A percentile compares a stretch with the other conserved stretches of the same genome.
Conservation (phyloP, 495 filamentous ascomycete genomes). For the Aspergillus nidulans region DNA sequence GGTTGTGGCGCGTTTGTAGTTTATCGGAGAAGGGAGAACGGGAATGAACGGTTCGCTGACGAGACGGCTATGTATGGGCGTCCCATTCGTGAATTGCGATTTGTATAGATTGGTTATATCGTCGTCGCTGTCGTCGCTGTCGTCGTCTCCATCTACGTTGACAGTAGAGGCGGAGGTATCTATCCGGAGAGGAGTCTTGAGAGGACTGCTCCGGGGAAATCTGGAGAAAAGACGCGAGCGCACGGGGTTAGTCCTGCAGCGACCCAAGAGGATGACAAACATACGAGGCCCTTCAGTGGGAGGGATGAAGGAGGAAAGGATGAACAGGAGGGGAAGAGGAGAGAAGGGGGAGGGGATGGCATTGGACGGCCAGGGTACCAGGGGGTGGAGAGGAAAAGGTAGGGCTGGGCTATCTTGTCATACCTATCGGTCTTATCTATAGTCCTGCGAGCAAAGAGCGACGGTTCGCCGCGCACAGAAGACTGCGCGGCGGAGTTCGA, state of each 20-base stretch:
- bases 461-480: conserved; percentile 30
- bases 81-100: conserved; percentile 41
- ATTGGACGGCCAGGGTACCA: conserved; percentile 11
- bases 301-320: conserved; percentile 10
- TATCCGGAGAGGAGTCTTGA: conserved; percentile 33
- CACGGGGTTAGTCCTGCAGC: conserved; percentile 29
- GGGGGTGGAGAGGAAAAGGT: conserved; percentile 12
- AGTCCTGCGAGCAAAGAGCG: conserved; percentile 31
- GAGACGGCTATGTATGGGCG: conserved; percentile 40
- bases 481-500: conserved; percentile 12
- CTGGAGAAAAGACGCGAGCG: conserved; percentile 26
- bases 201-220: conserved; percentile 34
- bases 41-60: conserved; percentile 48
- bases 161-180: conserved; percentile 33
- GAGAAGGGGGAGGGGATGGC: neutral
- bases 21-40: conserved; percentile 31
- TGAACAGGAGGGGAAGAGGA: conserved; percentile 6
- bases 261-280: conserved; percentile 2
- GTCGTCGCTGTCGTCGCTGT: conserved; percentile 25
- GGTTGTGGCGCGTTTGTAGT: conserved; percentile 36
- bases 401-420: conserved; percentile 20
- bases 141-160: conserved; percentile 29
- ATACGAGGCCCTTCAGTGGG: conserved; percentile 6
- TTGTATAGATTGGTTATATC: conserved; percentile 23
- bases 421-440: conserved; percentile 36